Evolutionary conservation across 257 asterid genomes (phyloP).

Genomic region (Salvia miltiorrhiza): DNA sequence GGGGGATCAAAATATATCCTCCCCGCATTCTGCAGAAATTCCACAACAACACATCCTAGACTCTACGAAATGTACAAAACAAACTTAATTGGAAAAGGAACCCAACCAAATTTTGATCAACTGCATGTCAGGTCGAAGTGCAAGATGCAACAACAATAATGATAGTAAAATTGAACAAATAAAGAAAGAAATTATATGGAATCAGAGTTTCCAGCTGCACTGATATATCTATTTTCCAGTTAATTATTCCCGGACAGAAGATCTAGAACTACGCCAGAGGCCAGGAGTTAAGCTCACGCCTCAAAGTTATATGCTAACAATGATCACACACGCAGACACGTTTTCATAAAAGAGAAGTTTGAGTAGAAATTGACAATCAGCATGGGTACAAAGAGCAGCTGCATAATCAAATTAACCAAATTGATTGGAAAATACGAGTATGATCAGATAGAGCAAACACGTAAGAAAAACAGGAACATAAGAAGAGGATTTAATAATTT

Average conservation of each 20-base stretch:
- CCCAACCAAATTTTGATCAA: neutral
- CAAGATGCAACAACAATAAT: neutral
- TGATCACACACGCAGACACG: neutral
- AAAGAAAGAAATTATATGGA: neutral
- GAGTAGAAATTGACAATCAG: neutral
- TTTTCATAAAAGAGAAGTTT: neutral
- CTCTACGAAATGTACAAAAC: neutral
- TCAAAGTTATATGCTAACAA: neutral
- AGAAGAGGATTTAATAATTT: neutral
- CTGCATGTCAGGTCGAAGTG: neutral
- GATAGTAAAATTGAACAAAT: neutral
- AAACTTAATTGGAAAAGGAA: neutral
- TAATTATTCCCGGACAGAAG: neutral
- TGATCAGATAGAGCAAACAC: conserved; percentile 3
- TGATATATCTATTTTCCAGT: neutral
- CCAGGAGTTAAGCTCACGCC: neutral
- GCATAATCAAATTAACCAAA: neutral
- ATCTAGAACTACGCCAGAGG: neutral
- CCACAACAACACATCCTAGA: neutral
- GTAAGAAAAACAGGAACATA: neutral
- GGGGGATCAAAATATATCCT: neutral
- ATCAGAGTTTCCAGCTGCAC: neutral
- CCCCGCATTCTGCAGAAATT: neutral
- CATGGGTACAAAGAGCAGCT: neutral
- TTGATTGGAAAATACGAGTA: neutral